phyloP scores from a whole-genome alignment of 192 early-diverging fungal species.

The Powellomyces hirtus region DNA sequence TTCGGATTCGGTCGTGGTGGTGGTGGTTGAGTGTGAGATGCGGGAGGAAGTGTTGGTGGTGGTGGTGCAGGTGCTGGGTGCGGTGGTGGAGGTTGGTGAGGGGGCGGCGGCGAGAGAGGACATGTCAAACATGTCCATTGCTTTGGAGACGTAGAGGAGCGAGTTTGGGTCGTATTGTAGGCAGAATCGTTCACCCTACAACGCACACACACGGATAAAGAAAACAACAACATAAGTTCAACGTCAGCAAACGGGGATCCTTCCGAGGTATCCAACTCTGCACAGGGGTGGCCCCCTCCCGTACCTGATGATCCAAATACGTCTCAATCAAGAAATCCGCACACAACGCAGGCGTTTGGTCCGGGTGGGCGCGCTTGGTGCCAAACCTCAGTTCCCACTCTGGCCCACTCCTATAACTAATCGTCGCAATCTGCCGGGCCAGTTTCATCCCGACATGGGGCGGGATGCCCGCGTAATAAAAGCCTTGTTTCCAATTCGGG shows the following conservation, averaged over 20 bases:
- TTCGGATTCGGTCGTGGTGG: no score
- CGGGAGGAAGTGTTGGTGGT: slow-evolving; percentile 71
- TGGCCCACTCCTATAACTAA: slow-evolving; percentile 91
- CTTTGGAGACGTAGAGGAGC: slow-evolving; percentile 87
- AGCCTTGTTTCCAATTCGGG: slow-evolving; percentile 92
- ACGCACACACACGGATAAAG: neutral
- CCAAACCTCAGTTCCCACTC: slow-evolving; percentile 98
- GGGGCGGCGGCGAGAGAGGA: neutral
- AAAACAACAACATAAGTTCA: neutral
- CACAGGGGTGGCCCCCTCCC: no score
- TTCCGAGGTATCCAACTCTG: no score
- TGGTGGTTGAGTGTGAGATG: slow-evolving; percentile 53
- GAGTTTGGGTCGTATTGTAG: slow-evolving; percentile 93
- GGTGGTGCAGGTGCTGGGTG: slow-evolving; percentile 62
- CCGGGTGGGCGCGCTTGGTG: slow-evolving; percentile 70
- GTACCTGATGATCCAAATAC: slow-evolving; percentile 84
- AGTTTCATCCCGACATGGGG: slow-evolving; percentile 96
- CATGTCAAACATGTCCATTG: slow-evolving; percentile 99
- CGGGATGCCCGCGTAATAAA: slow-evolving; percentile 83
- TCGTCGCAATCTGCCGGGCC: slow-evolving; percentile 89
- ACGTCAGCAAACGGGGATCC: neutral
- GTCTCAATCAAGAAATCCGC: slow-evolving; percentile 95
- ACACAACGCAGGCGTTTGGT: slow-evolving; percentile 75
- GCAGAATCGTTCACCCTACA: slow-evolving; percentile 85
- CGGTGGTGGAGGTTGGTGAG: slow-evolving; percentile 4